These are phyloP conservation scores for Epithele typhae DNA, from an alignment of 768 basidiomycete genomes.

Conservation along the genomic window DNA sequence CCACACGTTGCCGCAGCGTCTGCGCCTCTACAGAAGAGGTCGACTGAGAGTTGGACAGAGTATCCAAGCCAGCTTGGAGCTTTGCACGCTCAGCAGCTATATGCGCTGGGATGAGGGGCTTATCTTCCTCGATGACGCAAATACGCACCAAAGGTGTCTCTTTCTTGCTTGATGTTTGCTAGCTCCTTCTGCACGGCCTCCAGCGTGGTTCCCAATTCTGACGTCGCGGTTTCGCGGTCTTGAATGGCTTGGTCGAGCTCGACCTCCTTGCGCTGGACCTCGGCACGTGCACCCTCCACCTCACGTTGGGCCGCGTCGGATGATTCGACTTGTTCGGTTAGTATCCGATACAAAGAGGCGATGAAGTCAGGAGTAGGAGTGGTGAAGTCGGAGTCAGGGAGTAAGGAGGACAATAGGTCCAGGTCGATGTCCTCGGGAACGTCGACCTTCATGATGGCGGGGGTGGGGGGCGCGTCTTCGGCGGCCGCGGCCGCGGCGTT, in stretches of 20 bases:
- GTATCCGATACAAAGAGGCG: conserved; percentile 54
- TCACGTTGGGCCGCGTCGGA: conserved; percentile 55
- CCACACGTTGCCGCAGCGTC: conserved; percentile 51
- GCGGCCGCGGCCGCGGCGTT: conserved; percentile 39
- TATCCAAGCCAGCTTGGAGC: conserved; percentile 52
- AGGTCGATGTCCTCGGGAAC: conserved; percentile 69
- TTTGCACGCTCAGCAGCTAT: conserved; percentile 42
- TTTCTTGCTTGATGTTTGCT: conserved; percentile 51
- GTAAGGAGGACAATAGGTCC: conserved; percentile 50
- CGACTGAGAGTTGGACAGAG: conserved; percentile 54
- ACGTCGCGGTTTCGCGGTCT: conserved; percentile 61
- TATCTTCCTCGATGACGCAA: too few relatives aligned
- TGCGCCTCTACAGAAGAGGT: conserved; percentile 62
- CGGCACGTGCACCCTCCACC: conserved; percentile 67
- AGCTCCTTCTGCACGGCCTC: conserved; percentile 56
- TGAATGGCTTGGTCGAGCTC: conserved; percentile 84
- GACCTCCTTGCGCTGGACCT: conserved; percentile 66
- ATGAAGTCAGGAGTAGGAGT: conserved; percentile 57
- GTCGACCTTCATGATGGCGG: conserved; percentile 34
- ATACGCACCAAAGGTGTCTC: conserved; percentile 54
- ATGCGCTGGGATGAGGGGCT: conserved; percentile 26
- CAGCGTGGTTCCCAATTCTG: conserved; percentile 51
- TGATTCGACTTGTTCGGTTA: conserved; percentile 53
- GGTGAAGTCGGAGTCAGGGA: conserved; percentile 58
- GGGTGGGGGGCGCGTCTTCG: conserved; percentile 23